Evolutionary conservation across 148 eudicot species (phyloP).

Genomic region (Vaccinium corymbosum): DNA sequence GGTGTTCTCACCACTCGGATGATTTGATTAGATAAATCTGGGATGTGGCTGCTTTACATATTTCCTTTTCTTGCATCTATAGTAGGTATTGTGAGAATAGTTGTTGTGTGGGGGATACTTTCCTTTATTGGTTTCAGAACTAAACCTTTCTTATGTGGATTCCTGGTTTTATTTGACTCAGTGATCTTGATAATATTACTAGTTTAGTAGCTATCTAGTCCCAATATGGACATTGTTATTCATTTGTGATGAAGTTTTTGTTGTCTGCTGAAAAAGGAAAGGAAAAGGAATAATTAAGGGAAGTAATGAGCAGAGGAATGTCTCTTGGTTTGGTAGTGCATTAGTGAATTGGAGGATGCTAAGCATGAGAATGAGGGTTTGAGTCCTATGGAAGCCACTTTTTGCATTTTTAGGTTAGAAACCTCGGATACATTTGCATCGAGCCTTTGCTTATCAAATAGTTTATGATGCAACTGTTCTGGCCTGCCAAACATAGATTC

Average conservation of each 20-base stretch:
- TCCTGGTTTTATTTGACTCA: neutral
- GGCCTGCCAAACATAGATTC: neutral
- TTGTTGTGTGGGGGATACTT: neutral
- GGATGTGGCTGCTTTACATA: neutral
- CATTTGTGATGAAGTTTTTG: neutral
- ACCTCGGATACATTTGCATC: neutral
- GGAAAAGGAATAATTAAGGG: neutral
- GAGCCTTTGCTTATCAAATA: neutral
- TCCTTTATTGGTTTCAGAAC: neutral
- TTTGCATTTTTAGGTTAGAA: neutral
- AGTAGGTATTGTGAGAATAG: neutral
- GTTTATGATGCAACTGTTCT: neutral
- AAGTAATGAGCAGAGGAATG: neutral
- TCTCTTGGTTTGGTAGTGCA: neutral
- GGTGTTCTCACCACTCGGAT: neutral
- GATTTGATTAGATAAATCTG: neutral
- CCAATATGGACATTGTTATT: neutral
- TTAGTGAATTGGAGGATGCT: neutral
- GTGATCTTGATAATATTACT: neutral
- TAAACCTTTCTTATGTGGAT: neutral
- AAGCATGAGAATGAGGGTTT: neutral
- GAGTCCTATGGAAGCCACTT: neutral
- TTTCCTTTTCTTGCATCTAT: neutral
- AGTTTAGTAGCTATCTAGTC: neutral
- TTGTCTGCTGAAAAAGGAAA: neutral